phyloP scores from a whole-genome alignment of 345 rosid species.

The Salix dunnii region DNA sequence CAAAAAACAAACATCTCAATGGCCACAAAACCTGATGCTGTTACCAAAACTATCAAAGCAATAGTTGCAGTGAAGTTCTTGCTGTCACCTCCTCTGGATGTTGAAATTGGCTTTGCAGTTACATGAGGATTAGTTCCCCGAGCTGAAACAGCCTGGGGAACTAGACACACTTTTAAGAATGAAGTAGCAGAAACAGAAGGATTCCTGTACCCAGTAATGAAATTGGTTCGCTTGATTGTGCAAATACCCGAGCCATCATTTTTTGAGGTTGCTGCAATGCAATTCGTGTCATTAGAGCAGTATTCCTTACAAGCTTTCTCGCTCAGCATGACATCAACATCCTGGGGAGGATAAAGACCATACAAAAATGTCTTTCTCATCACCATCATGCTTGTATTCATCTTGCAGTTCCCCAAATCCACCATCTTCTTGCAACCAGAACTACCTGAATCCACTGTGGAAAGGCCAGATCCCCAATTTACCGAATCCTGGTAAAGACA shows the following conservation, averaged over 20 bases:
- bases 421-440: slow-evolving; percentile 32
- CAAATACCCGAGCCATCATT: slow-evolving; percentile 39
- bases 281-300: slow-evolving; percentile 32
- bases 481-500: slow-evolving; percentile 22
- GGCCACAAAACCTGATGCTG: slow-evolving; percentile 20
- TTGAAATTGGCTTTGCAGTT: slow-evolving; percentile 11
- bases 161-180: slow-evolving; percentile 33
- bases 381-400: slow-evolving; percentile 28
- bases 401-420: slow-evolving; percentile 34
- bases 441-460: slow-evolving; percentile 17
- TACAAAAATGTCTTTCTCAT: slow-evolving; percentile 28
- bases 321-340: slow-evolving; percentile 30
- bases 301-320: slow-evolving; percentile 35
- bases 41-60: slow-evolving; percentile 26
- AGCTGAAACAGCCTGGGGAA: slow-evolving; percentile 40
- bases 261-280: slow-evolving; percentile 35
- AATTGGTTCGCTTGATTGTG: slow-evolving; percentile 30
- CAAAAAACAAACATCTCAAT: slow-evolving; percentile 22
- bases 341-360: slow-evolving; percentile 34
- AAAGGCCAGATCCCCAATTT: slow-evolving; percentile 14
- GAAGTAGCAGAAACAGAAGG: slow-evolving; percentile 29
- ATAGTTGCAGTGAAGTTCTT: slow-evolving; percentile 20
- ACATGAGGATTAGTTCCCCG: slow-evolving; percentile 16
- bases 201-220: slow-evolving; percentile 29
- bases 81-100: slow-evolving; percentile 21